Base-by-base conservation (phyloP, 805 yeast genomes). In the Candida oleophila region DNA sequence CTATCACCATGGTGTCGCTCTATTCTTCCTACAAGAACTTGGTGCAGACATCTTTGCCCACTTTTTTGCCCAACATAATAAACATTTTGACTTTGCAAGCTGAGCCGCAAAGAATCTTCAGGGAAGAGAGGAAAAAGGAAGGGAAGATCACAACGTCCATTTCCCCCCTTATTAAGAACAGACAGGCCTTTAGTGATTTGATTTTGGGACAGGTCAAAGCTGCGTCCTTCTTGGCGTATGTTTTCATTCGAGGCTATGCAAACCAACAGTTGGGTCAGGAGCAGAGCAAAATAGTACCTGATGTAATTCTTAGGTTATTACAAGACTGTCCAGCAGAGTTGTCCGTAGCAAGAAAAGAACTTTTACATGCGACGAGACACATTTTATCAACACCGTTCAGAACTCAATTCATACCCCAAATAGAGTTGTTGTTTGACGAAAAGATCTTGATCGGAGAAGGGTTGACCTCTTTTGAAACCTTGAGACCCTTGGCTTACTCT, bases 241-340 rank as follows among this genome's bases (percentile, higher is more conserved):
- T 91, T 1, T 85, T 87, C 53, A 83, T 95, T 37, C 79, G 98
- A 50, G 89, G 95, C 15, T 87, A 83, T 57, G 83, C 96, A 2
- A 78, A 81, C 32, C 82, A 81, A 35, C 74, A 85, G 45, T 64
- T 87, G 49, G 49, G 61, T 4, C 57, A 57, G 3, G 68, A 62
- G 11, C 71, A 67, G 45, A 63, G 68, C 16, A 77, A 80, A 47
- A 76, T 80, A 35, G 89, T 94, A 7, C 99, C 99, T 0, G 96
- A 88, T 49, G 78, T 91, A 46, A 87, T 94, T 35, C 78, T 91
- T 45, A 74, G 98, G 52, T 69, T 94, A 35, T 69, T 94, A 35
- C 96, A 91, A 65, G 98, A 95, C 63, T 94, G 98, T 63, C 99
- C 99, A 2, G 83, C 94, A 15, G 98, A 92, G 60, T 72, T 89